phyloP scores from a whole-genome alignment of 2,329 filamentous ascomycete species.

The Sporothrix brasiliensis region DNA sequence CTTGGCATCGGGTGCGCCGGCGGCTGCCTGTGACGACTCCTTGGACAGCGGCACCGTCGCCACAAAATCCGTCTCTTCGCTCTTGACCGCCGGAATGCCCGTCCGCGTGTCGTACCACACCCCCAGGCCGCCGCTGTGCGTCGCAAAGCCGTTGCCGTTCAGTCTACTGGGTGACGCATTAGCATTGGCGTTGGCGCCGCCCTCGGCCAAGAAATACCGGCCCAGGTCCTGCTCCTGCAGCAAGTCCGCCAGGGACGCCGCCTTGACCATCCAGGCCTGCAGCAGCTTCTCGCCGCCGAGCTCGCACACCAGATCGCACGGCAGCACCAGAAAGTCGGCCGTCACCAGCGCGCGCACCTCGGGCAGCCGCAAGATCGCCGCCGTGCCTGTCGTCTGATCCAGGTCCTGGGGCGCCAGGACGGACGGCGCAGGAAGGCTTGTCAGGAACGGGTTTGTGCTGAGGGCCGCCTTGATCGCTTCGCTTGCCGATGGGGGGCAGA shows the following conservation, averaged over 20 bases:
- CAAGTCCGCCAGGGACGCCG: constrained; percentile 67
- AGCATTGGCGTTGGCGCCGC: constrained; percentile 38
- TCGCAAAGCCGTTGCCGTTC: constrained; percentile 37
- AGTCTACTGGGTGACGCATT: neutral
- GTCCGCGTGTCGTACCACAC: constrained; percentile 89
- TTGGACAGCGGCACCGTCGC: constrained; percentile 67
- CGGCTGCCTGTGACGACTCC: neutral
- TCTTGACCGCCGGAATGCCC: constrained; percentile 72
- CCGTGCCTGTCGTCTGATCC: constrained; percentile 84
- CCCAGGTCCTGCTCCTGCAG: constrained; percentile 50
- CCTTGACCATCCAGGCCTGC: constrained; percentile 89
- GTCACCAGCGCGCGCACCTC: constrained; percentile 79
- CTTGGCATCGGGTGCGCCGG: constrained; percentile 45
- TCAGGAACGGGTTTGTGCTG: constrained; percentile 77
- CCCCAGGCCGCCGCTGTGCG: constrained; percentile 74
- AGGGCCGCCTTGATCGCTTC: constrained; percentile 69
- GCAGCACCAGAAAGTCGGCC: constrained; percentile 85
- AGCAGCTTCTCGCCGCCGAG: constrained; percentile 79
- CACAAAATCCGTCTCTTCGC: constrained; percentile 91
- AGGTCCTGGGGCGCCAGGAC: constrained; percentile 76
- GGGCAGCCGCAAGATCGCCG: constrained; percentile 80
- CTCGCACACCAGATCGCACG: constrained; percentile 92
- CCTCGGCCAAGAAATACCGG: neutral
- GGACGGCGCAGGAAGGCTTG: constrained; percentile 70
- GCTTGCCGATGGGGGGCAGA: constrained; percentile 66